Evolutionary conservation across 2,329 filamentous ascomycete species (phyloP).

Genomic region (Shiraia bambusicola): DNA sequence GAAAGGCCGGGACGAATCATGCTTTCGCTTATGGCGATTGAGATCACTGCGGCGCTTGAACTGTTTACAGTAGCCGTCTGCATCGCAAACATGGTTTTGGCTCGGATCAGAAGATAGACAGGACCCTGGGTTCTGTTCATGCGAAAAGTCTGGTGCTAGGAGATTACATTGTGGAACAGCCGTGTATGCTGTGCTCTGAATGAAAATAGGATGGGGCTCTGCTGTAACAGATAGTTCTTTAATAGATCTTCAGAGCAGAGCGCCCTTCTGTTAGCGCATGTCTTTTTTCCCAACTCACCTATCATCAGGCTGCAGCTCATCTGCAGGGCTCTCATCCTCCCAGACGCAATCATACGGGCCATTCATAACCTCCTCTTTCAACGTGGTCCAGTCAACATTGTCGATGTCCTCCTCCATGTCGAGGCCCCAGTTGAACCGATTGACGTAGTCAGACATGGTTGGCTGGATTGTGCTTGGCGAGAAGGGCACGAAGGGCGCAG

Average conservation of each 20-base stretch:
- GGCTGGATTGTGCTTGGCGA: conserved; percentile 7
- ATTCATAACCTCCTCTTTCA: conserved; percentile 10
- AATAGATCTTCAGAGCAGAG: neutral
- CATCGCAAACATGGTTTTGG: neutral
- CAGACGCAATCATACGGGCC: conserved; percentile 8
- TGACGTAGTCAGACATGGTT: conserved; percentile 22
- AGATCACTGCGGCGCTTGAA: conserved; percentile 11
- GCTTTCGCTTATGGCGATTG: conserved; percentile 6
- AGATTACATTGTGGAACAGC: too few relatives aligned
- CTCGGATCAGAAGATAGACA: neutral
- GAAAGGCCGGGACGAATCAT: neutral
- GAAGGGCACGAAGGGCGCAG: conserved; percentile 4
- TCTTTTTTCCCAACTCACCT: conserved; percentile 27
- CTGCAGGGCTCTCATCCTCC: conserved; percentile 2
- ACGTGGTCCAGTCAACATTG: neutral
- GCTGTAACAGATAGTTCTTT: too few relatives aligned
- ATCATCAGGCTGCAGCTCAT: conserved; percentile 9
- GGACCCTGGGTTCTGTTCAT: neutral
- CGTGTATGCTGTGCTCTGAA: too few relatives aligned
- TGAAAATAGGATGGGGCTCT: too few relatives aligned
- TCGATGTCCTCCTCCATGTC: conserved; percentile 1
- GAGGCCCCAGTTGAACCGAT: conserved; percentile 2
- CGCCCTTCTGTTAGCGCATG: conserved; percentile 23
- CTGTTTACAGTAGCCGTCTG: conserved; percentile 4
- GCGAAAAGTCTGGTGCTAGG: too few relatives aligned